Evolutionary conservation across 345 rosid species (phyloP), one percentile per base, ranked within the genome.

Genomic region (Triadica sebifera): DNA sequence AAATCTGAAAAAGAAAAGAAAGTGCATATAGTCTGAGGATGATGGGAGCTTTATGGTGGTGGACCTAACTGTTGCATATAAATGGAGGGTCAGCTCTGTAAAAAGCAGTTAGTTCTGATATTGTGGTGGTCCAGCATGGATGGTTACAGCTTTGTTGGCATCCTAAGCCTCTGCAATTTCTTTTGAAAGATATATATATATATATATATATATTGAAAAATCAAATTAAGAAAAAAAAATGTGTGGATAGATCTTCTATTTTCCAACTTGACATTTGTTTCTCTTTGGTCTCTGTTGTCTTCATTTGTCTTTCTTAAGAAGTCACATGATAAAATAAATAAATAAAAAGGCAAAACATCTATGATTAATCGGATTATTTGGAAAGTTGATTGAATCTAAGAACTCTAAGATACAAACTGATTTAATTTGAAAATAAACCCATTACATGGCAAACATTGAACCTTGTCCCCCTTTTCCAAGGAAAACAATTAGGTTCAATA

Each of bases 121-220:
- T 79, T 45, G 76, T 61, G 74, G 76, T 71, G 74, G 76, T 71
- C 79, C 57, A 12, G 9, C 25, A 8, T 56, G 24, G 12, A 22
- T 29, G 34, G 34, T 29, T 29, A 29, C 34, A 38, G 8, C 38
- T 19, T 63, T 46, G 20, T 65, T 19, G 49, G 81, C 81, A 77
- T 81, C 81, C 80, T 55, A 62, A 55, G 83, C 63, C 43, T 22
- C 17, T 2, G 0, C 15, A 66, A 17, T 61, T 68, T 58, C n/a
- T n/a, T n/a, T n/a, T n/a, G n/a, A n/a, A n/a, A n/a, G n/a, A n/a
- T n/a, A n/a, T n/a, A n/a, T n/a, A n/a, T n/a, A n/a, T n/a, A n/a
- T n/a, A n/a, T n/a, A n/a, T n/a, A n/a, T n/a, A n/a, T 56, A 15
- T 52, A 52, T 29, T 19, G 39, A 15, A 13, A 25, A 38, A 63